phyloP scores from a whole-genome alignment of 768 basidiomycete genomes.

The Auriscalpium vulgare region DNA sequence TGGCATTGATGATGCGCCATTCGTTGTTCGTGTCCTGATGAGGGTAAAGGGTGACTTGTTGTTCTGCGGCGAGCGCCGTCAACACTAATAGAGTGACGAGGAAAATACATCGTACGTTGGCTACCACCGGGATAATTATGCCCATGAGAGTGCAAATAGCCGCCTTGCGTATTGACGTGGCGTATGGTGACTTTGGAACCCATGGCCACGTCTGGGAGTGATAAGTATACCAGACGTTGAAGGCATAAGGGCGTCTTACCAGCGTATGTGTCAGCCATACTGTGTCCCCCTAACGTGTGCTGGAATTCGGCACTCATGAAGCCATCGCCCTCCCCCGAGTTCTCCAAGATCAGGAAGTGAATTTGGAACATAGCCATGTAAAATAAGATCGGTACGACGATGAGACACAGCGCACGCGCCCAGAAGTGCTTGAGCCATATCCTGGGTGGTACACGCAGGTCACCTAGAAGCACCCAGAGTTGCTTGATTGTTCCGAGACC shows the following conservation, averaged over 20 bases:
- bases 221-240: background rate
- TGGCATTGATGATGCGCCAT: conserved; percentile 81
- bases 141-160: conserved; percentile 94
- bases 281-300: conserved; percentile 82
- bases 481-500: conserved; percentile 80
- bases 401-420: conserved; percentile 86
- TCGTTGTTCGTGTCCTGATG: conserved; percentile 96
- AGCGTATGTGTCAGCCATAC: conserved; percentile 90
- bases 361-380: conserved; percentile 98
- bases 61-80: conserved; percentile 46
- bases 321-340: conserved; percentile 93
- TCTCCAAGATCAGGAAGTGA: conserved; percentile 83
- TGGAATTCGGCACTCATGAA: conserved; percentile 99
- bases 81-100: conserved; percentile 1
- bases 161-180: conserved; percentile 95
- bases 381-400: conserved; percentile 74
- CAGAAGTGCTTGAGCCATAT: conserved; percentile 79
- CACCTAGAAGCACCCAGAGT: conserved; percentile 86
- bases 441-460: conserved; percentile 66
- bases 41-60: conserved; percentile 98
- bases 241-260: conserved; percentile 36
- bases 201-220: conserved; percentile 64
- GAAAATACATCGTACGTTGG: conserved; percentile 51
- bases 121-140: conserved; percentile 88
- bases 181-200: conserved; percentile 80